These are phyloP conservation scores for Trichoderma orchidacearum DNA, from an alignment of 495 filamentous ascomycete species.

Conservation along the genomic window DNA sequence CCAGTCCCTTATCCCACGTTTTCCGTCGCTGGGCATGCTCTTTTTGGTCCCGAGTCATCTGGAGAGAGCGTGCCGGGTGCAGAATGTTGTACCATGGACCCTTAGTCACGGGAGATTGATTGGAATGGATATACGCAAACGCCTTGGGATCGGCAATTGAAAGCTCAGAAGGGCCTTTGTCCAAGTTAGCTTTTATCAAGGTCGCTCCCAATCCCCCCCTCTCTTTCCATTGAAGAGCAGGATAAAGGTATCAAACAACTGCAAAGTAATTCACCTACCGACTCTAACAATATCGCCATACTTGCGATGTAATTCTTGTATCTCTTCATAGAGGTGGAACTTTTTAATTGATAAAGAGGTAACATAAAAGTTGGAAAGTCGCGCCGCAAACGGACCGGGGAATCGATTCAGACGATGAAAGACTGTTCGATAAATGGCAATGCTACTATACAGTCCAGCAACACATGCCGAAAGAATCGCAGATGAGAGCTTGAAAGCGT, in stretches of 20 bases:
- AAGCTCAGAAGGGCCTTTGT: background rate
- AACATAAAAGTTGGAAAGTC: background rate
- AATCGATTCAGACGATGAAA: background rate
- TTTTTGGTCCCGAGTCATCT: background rate
- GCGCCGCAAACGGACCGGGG: background rate
- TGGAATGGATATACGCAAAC: background rate
- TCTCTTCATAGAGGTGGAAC: too few relatives aligned
- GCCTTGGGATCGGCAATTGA: background rate
- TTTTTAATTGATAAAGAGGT: too few relatives aligned
- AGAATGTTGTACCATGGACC: background rate
- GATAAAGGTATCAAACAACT: too few relatives aligned
- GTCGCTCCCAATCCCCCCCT: too few relatives aligned
- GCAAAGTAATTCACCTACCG: background rate
- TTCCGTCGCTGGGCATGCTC: too few relatives aligned
- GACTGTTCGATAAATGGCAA: background rate
- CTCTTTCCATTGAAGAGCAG: too few relatives aligned
- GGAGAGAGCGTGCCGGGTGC: background rate
- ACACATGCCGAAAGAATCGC: too few relatives aligned
- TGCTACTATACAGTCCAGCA: background rate
- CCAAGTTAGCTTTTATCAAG: background rate
- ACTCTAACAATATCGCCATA: too few relatives aligned
- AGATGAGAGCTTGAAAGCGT: too few relatives aligned
- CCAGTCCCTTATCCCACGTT: too few relatives aligned
- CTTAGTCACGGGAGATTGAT: background rate
- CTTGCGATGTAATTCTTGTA: too few relatives aligned